These are phyloP conservation scores for Ligustrum vulgare DNA, from an alignment of 257 asterid species.

Conservation along the genomic window DNA sequence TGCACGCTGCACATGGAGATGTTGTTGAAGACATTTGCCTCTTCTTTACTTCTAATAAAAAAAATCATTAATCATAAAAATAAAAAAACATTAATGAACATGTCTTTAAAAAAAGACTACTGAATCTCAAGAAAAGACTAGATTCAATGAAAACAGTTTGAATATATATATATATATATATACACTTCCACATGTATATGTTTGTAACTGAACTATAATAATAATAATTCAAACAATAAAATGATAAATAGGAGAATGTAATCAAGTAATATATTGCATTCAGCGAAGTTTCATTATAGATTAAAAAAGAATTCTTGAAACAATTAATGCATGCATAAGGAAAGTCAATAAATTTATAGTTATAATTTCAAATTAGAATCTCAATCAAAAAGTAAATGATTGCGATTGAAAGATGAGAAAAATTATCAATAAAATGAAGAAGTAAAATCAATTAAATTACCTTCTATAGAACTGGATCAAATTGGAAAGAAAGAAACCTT, in stretches of 20 bases:
- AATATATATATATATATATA: neutral
- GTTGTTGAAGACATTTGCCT: constrained; percentile 40
- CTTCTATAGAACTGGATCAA: constrained; percentile 19
- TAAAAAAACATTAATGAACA: neutral
- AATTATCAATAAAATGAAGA: neutral
- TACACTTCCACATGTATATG: constrained; percentile 25
- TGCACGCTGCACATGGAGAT: constrained; percentile 73
- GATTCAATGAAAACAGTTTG: constrained; percentile 10
- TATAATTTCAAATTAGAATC: neutral
- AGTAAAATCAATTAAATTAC: neutral
- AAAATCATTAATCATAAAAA: neutral
- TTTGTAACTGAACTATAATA: neutral
- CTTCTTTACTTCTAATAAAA: constrained; percentile 4
- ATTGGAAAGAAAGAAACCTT: constrained; percentile 40
- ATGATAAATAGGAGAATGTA: neutral
- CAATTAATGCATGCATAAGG: constrained; percentile 14
- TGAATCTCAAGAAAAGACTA: neutral
- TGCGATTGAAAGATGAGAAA: neutral
- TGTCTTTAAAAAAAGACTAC: neutral
- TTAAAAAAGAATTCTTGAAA: constrained; percentile 27
- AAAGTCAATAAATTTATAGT: constrained; percentile 18
- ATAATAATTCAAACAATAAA: neutral
- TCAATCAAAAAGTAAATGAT: neutral
- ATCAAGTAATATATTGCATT: constrained; percentile 7
- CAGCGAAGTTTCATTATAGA: constrained; percentile 26